Conservation (phyloP, 2,329 filamentous ascomycete genomes). For the Colletotrichum plurivorum region DNA sequence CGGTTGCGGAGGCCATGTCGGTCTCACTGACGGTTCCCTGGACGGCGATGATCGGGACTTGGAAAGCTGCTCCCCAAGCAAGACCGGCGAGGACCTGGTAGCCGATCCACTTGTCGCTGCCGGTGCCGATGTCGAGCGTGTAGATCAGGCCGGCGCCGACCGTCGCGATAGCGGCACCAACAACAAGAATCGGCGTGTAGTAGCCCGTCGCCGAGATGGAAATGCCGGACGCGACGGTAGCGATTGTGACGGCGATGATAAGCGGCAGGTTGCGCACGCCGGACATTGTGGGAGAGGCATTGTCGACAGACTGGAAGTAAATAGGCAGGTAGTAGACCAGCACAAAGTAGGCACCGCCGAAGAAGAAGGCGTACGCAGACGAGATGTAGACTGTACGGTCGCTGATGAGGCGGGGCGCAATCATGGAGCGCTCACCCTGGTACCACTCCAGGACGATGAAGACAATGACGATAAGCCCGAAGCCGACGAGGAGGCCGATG, state of each 20-base stretch:
- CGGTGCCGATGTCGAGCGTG: constrained; percentile 54
- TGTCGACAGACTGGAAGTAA: constrained; percentile 60
- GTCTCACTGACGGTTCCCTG: constrained; percentile 56
- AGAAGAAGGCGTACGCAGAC: constrained; percentile 57
- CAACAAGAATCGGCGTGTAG: constrained; percentile 62
- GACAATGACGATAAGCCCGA: constrained; percentile 49
- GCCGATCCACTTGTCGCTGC: constrained; percentile 63
- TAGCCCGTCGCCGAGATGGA: constrained; percentile 56
- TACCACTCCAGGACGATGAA: constrained; percentile 56
- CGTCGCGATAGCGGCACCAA: constrained; percentile 58
- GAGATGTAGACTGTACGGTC: constrained; percentile 55
- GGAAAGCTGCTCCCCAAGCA: constrained; percentile 60
- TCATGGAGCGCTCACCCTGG: constrained; percentile 62
- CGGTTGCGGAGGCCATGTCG: constrained; percentile 63
- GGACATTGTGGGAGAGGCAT: constrained; percentile 54
- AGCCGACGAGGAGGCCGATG: constrained; percentile 60
- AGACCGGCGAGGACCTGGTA: constrained; percentile 67
- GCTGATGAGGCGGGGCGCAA: constrained; percentile 55
- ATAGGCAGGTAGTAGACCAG: constrained; percentile 64
- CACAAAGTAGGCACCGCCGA: constrained; percentile 59
- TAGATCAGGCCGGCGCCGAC: constrained; percentile 60
- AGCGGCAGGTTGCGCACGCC: constrained; percentile 63
- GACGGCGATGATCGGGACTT: constrained; percentile 66
- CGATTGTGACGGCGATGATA: constrained; percentile 59
- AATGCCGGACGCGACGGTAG: constrained; percentile 55